Conservation (phyloP, 352 stramenopile species). For the Sclerospora graminicola region DNA sequence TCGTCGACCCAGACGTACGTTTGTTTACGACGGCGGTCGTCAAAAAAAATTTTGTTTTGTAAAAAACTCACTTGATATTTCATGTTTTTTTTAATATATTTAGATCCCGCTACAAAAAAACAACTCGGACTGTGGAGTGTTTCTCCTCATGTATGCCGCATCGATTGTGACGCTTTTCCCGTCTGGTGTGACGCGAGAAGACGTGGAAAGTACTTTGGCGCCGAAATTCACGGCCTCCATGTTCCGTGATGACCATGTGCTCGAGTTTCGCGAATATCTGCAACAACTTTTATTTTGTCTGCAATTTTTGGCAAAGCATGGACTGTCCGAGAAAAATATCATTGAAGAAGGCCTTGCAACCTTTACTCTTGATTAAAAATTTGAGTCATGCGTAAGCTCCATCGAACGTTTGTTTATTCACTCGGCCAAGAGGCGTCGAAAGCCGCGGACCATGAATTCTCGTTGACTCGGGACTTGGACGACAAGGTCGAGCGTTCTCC, state of each 20-base stretch:
- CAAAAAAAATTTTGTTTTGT: neutral
- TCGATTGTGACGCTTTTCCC: slow-evolving; percentile 57
- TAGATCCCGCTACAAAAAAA: slow-evolving; percentile 90
- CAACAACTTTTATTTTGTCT: slow-evolving; percentile 70
- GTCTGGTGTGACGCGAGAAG: slow-evolving; percentile 34
- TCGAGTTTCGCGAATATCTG: slow-evolving; percentile 70
- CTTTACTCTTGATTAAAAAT: slow-evolving; percentile 40
- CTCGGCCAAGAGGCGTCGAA: slow-evolving; percentile 21
- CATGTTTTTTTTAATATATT: too few species aligned
- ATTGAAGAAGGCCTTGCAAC: slow-evolving; percentile 46
- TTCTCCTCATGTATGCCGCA: slow-evolving; percentile 69
- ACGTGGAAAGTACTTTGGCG: slow-evolving; percentile 36
- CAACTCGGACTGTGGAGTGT: slow-evolving; percentile 88
- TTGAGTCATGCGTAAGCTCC: slow-evolving; percentile 10
- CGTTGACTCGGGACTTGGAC: slow-evolving; percentile 36
- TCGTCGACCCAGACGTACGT: slow-evolving; percentile 77
- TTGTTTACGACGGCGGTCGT: neutral
- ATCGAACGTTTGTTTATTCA: neutral
- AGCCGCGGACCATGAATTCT: slow-evolving; percentile 41
- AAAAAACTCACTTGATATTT: neutral
- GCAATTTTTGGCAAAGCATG: slow-evolving; percentile 40
- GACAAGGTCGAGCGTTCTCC: slow-evolving; percentile 54
- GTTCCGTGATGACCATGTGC: slow-evolving; percentile 58
- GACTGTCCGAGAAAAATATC: slow-evolving; percentile 30
- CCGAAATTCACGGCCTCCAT: slow-evolving; percentile 40